Evolutionary conservation across 2,329 filamentous ascomycete genomes (phyloP), one percentile per base, ranked within the genome.

Genomic region (Pseudogymnoascus sp.): DNA sequence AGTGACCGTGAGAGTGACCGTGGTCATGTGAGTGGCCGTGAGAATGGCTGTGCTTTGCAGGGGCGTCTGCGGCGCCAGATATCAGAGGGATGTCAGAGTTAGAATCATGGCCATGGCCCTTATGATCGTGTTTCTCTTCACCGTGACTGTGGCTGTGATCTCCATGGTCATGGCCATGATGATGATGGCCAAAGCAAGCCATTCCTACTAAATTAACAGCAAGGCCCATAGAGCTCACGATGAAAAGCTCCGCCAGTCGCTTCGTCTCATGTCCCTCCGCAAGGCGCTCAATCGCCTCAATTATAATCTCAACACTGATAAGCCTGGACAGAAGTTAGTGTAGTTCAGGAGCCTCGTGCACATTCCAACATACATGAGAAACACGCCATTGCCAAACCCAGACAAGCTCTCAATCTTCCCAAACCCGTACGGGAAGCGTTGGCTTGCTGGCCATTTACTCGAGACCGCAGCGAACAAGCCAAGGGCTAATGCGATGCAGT

Each of bases 361-460:
- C 21, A 37, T n/a, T 26, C 8, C 37, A 18, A 71, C 86, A 74
- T 77, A 92, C 88, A 99, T 89, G 59, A 99, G 78, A 69, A 99
- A 93, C 29, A 99, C 88, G 6, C 95, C 95, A 72, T 99, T 99
- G 68, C 91, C 95, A 74, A 99, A 97, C 0, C 95, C 95, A 65
- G 93, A 96, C 64, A 99, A 79, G 0, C 92, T 97, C 77, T 99
- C 95, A 64, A 99, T 91, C 76, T 97, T 99, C 64, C 93, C 93
- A 74, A 96, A 95, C 0, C 95, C 95, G 72, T 97, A 97, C 0
- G 95, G 95, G 70, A 96, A 97, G 18, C 87, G 83, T 65, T 89
- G 82, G 73, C 89, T 96, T 0, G 92, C 89, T 1, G 93, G 92
- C 93, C 95, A 97, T 76, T 97, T 97, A 76, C 91, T 95, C 80